phyloP scores from a whole-genome alignment of 805 yeast species.

The Metschnikowia bowlesiae region DNA sequence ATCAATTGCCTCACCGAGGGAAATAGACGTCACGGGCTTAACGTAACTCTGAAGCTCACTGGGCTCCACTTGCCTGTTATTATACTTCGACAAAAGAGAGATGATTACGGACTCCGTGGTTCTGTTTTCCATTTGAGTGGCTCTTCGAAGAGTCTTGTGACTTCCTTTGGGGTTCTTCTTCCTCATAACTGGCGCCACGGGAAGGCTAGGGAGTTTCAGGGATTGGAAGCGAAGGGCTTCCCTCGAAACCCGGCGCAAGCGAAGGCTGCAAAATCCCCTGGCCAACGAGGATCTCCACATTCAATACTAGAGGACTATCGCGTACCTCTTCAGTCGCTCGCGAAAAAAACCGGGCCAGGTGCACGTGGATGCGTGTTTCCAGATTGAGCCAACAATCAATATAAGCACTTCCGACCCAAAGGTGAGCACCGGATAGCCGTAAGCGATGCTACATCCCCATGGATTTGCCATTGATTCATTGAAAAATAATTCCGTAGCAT shows the following conservation, averaged over 20 bases:
- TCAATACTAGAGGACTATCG: background rate
- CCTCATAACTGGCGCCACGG: background rate
- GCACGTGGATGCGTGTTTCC: background rate
- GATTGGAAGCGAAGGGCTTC: background rate
- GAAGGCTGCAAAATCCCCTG: background rate
- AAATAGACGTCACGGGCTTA: conserved; percentile 60
- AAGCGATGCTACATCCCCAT: too few species aligned
- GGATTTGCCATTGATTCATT: too few species aligned
- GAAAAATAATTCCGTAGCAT: too few species aligned
- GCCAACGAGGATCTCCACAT: background rate
- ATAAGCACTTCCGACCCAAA: too few species aligned
- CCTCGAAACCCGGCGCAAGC: background rate
- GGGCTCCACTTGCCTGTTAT: conserved; percentile 16
- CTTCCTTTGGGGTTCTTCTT: conserved; percentile 6
- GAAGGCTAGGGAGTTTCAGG: background rate
- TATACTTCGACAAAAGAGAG: conserved; percentile 14
- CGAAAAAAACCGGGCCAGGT: background rate
- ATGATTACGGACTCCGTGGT: conserved; percentile 14
- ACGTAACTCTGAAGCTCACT: conserved; percentile 25
- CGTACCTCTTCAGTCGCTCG: background rate
- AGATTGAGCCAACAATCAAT: background rate
- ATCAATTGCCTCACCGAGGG: conserved; percentile 70
- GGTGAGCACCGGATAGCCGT: too few species aligned
- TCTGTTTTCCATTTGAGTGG: conserved; percentile 24
- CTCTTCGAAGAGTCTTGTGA: conserved; percentile 13